Evolutionary conservation across 2,329 filamentous ascomycete genomes (phyloP).

Genomic region (Cercospora citrullina): DNA sequence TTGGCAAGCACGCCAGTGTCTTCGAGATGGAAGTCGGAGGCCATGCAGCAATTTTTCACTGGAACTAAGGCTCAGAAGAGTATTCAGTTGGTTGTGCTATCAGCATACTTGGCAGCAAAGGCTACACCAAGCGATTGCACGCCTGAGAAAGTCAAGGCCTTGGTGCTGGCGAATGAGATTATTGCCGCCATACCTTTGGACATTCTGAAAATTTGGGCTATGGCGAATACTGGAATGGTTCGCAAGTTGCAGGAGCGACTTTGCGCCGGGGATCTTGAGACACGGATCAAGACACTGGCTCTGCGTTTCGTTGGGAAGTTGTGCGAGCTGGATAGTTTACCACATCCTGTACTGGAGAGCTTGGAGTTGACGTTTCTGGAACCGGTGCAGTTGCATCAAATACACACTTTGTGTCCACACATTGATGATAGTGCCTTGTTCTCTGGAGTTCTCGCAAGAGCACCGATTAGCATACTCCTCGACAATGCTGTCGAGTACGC

Average conservation of each 20-base stretch:
- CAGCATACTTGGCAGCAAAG: constrained; percentile 36
- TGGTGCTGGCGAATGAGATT: constrained; percentile 35
- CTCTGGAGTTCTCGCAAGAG: constrained; percentile 23
- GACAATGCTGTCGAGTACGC: constrained; percentile 24
- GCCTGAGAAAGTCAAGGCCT: constrained; percentile 29
- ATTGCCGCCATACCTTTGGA: constrained; percentile 33
- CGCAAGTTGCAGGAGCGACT: constrained; percentile 40
- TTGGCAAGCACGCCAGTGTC: constrained; percentile 33
- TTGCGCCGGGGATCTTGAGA: constrained; percentile 25
- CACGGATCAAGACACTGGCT: constrained; percentile 29
- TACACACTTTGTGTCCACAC: constrained; percentile 24
- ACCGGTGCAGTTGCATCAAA: constrained; percentile 17
- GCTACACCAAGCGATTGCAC: constrained; percentile 20
- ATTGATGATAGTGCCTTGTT: constrained; percentile 24
- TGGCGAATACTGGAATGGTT: constrained; percentile 34
- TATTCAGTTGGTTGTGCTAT: constrained; percentile 38
- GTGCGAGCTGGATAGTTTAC: constrained; percentile 29
- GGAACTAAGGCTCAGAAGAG: constrained; percentile 39
- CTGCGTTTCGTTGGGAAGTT: constrained; percentile 32
- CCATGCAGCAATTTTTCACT: constrained; percentile 38
- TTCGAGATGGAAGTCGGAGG: constrained; percentile 34
- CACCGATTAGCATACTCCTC: constrained; percentile 24
- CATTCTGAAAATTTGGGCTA: constrained; percentile 36
- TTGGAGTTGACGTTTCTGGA: constrained; percentile 26
- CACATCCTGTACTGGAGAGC: constrained; percentile 27